Evolutionary conservation across 2,329 filamentous ascomycete species (phyloP).

Genomic region (Diaporthe sp.): DNA sequence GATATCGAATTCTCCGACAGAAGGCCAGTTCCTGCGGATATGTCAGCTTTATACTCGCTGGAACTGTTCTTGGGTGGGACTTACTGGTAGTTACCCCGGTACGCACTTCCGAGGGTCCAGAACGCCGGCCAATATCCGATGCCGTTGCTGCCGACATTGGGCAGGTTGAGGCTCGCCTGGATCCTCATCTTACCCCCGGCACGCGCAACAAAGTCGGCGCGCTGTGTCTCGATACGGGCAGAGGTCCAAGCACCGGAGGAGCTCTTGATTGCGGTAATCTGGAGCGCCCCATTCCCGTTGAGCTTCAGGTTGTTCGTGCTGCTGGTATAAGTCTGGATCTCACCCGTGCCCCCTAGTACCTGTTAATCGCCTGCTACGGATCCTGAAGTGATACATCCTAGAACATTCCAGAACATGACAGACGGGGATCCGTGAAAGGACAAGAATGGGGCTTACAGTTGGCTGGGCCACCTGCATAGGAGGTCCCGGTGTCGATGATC

Average conservation of each 20-base stretch:
- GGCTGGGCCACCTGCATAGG: slow-evolving; percentile 60
- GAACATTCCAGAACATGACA: no score
- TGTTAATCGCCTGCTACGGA: no score
- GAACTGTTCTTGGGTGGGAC: no score
- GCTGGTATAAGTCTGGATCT: slow-evolving; percentile 62
- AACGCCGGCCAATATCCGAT: slow-evolving; percentile 69
- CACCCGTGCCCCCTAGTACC: slow-evolving; percentile 57
- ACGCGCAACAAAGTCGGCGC: slow-evolving; percentile 45
- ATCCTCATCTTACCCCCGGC: slow-evolving; percentile 59
- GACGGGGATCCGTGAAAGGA: no score
- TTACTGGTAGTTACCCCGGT: slow-evolving; percentile 53
- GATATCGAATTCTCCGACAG: slow-evolving; percentile 66
- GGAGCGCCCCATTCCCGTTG: slow-evolving; percentile 53
- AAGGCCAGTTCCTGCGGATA: slow-evolving; percentile 56
- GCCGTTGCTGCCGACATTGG: slow-evolving; percentile 37
- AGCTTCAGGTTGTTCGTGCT: slow-evolving; percentile 57
- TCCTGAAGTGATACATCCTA: no score
- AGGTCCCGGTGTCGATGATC: slow-evolving; percentile 59
- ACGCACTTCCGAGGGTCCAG: slow-evolving; percentile 65
- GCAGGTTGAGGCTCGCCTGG: slow-evolving; percentile 50
- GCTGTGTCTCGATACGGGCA: slow-evolving; percentile 64
- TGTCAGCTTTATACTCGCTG: background rate
- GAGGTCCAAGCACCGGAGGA: slow-evolving; percentile 62
- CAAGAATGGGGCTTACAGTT: slow-evolving; percentile 50
- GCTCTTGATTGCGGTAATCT: slow-evolving; percentile 51